A percentile compares a stretch with the other conserved stretches of the same genome.
phyloP scores from a whole-genome alignment of 805 yeast genomes.

The Saccharomycopsis sp. region DNA sequence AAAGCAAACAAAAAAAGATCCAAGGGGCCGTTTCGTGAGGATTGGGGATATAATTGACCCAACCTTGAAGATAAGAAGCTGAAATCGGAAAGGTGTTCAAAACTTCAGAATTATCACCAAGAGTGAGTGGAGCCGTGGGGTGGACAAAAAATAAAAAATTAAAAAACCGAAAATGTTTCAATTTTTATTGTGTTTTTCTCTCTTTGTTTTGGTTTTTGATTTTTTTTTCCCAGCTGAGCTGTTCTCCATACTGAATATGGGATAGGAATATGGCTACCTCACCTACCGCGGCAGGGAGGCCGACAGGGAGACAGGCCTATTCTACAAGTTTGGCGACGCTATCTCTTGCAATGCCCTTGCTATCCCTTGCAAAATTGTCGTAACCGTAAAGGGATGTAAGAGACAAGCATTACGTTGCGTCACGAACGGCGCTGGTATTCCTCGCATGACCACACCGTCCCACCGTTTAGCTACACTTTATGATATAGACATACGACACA shows the following conservation, averaged over 20 bases:
- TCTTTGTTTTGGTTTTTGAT: too few relatives aligned
- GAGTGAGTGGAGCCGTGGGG: too few relatives aligned
- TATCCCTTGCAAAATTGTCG: not conserved
- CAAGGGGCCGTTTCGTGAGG: not conserved
- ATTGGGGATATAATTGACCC: not conserved
- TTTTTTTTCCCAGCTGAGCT: too few relatives aligned
- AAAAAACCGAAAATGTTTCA: too few relatives aligned
- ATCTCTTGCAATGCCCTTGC: not conserved
- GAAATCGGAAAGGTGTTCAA: too few relatives aligned
- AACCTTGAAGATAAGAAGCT: too few relatives aligned
- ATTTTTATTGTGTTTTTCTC: too few relatives aligned
- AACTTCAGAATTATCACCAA: too few relatives aligned
- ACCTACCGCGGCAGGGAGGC: too few relatives aligned
- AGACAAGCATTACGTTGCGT: not conserved
- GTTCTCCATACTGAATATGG: too few relatives aligned
- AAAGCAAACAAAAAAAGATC: not conserved
- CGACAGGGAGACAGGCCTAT: too few relatives aligned
- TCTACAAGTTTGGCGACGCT: not conserved
- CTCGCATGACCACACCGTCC: not conserved
- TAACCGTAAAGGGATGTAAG: not conserved
- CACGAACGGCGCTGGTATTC: not conserved
- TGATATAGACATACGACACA: not conserved
- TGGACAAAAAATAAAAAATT: not conserved
- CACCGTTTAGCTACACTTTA: not conserved
- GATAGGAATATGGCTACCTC: too few relatives aligned